A percentile compares a stretch with the other conserved stretches of the same genome.
phyloP scores from a whole-genome alignment of 257 asterid genomes.

The Solanum piurae region DNA sequence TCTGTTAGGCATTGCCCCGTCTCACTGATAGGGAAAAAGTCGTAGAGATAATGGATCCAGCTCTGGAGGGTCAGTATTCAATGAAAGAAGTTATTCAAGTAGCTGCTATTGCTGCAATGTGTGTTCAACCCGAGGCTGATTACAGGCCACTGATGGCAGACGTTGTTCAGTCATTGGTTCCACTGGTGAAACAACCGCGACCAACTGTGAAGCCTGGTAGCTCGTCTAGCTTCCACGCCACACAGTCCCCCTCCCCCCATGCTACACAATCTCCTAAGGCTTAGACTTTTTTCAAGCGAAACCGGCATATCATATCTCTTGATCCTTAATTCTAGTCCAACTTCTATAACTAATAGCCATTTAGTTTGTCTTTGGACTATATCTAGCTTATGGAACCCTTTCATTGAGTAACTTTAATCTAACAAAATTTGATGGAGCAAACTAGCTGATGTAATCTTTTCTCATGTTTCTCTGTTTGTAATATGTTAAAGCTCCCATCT shows the following conservation, averaged over 20 bases:
- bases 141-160: conserved; percentile 90
- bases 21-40: conserved; percentile 83
- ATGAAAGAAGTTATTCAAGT: conserved; percentile 83
- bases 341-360: neutral
- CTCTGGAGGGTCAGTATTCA: conserved; percentile 70
- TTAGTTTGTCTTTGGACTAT: neutral
- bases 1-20: conserved; percentile 58
- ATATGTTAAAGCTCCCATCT: neutral
- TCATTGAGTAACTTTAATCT: neutral
- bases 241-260: neutral
- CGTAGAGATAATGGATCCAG: conserved; percentile 71
- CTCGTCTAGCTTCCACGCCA: conserved; percentile 21
- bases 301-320: neutral
- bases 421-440: neutral
- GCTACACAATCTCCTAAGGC: conserved; percentile 38
- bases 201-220: conserved; percentile 27
- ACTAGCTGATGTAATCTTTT: neutral
- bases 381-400: neutral
- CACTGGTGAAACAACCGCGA: conserved; percentile 52
- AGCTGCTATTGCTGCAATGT: conserved; percentile 93
- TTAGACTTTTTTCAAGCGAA: neutral
- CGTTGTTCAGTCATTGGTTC: conserved; percentile 82
- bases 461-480: neutral
- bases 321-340: neutral
- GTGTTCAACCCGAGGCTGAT: conserved; percentile 87